Percentiles rank a stretch among this genome's conserved stretches.
phyloP scores from a whole-genome alignment of 768 basidiomycete species.

The Amanita pallidorosea region DNA sequence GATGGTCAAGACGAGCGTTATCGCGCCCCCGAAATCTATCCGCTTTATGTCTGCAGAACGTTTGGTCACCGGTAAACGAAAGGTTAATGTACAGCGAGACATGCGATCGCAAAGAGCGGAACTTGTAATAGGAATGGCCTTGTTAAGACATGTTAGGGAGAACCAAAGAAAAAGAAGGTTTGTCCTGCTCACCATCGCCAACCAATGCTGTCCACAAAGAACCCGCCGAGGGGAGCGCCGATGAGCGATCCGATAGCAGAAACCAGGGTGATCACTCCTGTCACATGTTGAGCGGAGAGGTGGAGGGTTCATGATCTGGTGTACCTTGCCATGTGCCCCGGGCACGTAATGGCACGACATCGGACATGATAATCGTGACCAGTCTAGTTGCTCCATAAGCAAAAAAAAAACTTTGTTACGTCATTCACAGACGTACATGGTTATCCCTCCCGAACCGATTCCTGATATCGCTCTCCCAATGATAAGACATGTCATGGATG shows the following conservation, averaged over 20 bases:
- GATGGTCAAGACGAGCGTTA: slow-evolving; percentile 42
- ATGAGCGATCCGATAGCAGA: slow-evolving; percentile 45
- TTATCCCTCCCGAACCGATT: slow-evolving; percentile 53
- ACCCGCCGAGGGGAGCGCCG: slow-evolving; percentile 56
- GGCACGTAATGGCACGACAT: slow-evolving; percentile 51
- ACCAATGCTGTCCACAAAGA: slow-evolving; percentile 51
- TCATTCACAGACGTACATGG: slow-evolving; percentile 30
- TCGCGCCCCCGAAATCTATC: slow-evolving; percentile 52
- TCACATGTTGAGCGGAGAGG: neutral
- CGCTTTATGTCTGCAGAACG: slow-evolving; percentile 39
- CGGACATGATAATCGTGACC: slow-evolving; percentile 56
- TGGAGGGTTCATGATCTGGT: neutral
- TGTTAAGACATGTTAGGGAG: neutral
- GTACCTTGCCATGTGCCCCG: slow-evolving; percentile 62
- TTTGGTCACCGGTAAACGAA: slow-evolving; percentile 39
- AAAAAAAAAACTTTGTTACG: no score
- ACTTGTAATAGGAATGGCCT: slow-evolving; percentile 56
- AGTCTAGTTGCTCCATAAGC: slow-evolving; percentile 22
- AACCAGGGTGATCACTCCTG: slow-evolving; percentile 49
- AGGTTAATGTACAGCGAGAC: slow-evolving; percentile 39
- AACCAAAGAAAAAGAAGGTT: no score
- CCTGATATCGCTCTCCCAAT: slow-evolving; percentile 44
- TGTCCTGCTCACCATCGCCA: slow-evolving; percentile 44
- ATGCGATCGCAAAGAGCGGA: slow-evolving; percentile 47
- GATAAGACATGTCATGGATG: slow-evolving; percentile 44